phyloP scores from a whole-genome alignment of 768 basidiomycete genomes.

The Lactarius trivialis region DNA sequence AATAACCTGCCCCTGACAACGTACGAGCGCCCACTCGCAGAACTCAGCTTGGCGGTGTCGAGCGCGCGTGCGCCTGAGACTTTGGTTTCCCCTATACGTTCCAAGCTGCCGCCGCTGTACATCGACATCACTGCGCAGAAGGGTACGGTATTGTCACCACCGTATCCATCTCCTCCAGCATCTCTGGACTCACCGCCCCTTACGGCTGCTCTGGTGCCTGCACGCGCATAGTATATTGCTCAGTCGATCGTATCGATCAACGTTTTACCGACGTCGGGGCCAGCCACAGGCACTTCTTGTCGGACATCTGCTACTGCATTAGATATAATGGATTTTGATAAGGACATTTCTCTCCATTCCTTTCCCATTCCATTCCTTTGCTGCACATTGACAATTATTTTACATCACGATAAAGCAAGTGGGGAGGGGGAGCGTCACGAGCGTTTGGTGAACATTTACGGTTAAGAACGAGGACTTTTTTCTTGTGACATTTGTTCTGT shows the following conservation, averaged over 20 bases:
- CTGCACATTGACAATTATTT: background rate
- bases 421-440: background rate
- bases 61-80: constrained; percentile 4
- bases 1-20: constrained; percentile 28
- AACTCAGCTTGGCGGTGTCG: background rate
- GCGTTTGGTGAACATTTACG: background rate
- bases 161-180: constrained; percentile 37
- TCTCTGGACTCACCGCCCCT: constrained; percentile 36
- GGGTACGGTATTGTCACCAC: constrained; percentile 23
- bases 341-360: background rate
- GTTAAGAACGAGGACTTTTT: background rate
- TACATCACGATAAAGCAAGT: background rate
- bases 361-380: background rate
- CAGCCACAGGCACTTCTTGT: background rate
- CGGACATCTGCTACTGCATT: background rate
- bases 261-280: too few species aligned
- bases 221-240: constrained; percentile 4
- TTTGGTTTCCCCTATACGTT: constrained; percentile 9
- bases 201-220: constrained; percentile 13
- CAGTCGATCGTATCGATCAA: background rate
- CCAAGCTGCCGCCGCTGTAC: constrained; percentile 21
- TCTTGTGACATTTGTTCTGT: background rate
- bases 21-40: constrained; percentile 1
- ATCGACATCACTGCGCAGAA: constrained; percentile 28
- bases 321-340: constrained; percentile 1